Percentiles rank a stretch among this genome's conserved stretches.
Conservation (phyloP, 805 yeast species). For the Starmerella floricola region DNA sequence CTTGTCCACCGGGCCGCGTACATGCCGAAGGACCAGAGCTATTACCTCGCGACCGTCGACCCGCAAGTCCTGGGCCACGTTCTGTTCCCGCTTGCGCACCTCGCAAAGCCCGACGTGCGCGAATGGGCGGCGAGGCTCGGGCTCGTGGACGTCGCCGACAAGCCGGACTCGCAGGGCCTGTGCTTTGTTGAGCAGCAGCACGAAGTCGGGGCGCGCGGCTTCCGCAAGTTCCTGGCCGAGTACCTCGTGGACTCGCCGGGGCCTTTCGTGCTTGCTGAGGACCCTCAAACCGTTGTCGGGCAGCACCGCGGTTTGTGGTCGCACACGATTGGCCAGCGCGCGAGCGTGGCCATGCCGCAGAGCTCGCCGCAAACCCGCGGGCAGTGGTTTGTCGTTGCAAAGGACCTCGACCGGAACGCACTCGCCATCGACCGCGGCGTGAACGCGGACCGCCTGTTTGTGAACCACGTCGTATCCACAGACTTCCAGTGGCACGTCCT, state of each 20-base stretch:
- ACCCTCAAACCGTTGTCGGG: conserved; percentile 52
- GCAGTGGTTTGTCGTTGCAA: conserved; percentile 75
- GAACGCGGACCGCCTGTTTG: conserved; percentile 45
- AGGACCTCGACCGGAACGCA: conserved; percentile 51
- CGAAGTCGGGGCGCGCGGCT: conserved; percentile 36
- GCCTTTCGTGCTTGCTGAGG: conserved; percentile 61
- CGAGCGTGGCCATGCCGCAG: conserved; percentile 77
- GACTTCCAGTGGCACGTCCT: conserved; percentile 42
- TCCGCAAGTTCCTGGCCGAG: conserved; percentile 60
- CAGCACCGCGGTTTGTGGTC: conserved; percentile 81
- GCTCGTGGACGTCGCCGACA: conserved; percentile 49
- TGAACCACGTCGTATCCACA: conserved; percentile 33
- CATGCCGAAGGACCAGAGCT: conserved; percentile 73
- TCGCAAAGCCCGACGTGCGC: conserved; percentile 63
- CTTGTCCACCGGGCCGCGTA: conserved; percentile 39
- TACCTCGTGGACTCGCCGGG: conserved; percentile 68
- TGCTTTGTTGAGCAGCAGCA: conserved; percentile 63
- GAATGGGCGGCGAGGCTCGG: conserved; percentile 44
- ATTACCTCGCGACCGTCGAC: conserved; percentile 62
- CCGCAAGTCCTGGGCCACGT: conserved; percentile 38
- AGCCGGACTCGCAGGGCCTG: conserved; percentile 88
- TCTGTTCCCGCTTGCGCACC: conserved; percentile 72
- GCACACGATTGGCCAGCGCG: conserved; percentile 86
- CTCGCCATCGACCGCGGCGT: conserved; percentile 66
- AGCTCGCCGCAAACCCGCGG: conserved; percentile 66